A percentile compares a stretch with the other conserved stretches of the same genome.
Evolutionary conservation across 345 rosid genomes (phyloP).

Genomic region (Sapria himalayana): DNA sequence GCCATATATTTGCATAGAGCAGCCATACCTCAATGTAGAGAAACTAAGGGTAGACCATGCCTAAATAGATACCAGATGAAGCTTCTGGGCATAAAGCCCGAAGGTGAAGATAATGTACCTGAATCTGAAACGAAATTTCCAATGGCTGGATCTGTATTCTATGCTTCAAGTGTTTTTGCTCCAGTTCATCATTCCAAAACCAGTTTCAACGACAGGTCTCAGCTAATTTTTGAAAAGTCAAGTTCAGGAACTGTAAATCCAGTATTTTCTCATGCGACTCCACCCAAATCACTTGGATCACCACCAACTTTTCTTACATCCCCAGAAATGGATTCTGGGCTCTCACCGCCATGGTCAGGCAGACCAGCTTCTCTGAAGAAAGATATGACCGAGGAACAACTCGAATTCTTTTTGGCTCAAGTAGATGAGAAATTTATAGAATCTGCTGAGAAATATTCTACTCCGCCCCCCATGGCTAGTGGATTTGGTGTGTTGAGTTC

Average conservation of each 20-base stretch:
- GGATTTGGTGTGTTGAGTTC: conserved; percentile 58
- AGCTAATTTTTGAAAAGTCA: conserved; percentile 26
- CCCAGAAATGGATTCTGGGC: conserved; percentile 34
- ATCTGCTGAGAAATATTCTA: conserved; percentile 50
- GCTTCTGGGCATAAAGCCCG: conserved; percentile 59
- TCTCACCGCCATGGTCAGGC: conserved; percentile 65
- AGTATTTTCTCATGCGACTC: conserved; percentile 25
- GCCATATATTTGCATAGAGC: conserved; percentile 28
- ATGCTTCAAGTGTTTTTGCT: conserved; percentile 46
- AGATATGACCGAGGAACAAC: conserved; percentile 74
- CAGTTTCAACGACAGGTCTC: conserved; percentile 33
- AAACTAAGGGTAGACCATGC: conserved; percentile 24
- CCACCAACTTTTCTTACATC: conserved; percentile 43
- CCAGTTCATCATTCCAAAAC: conserved; percentile 54
- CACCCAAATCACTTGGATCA: conserved; percentile 40
- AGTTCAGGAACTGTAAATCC: conserved; percentile 25
- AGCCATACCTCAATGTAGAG: conserved; percentile 19
- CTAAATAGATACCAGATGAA: conserved; percentile 51
- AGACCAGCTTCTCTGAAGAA: conserved; percentile 28
- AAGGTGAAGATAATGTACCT: conserved; percentile 19
- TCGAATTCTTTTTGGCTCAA: conserved; percentile 65
- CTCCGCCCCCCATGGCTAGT: conserved; percentile 60
- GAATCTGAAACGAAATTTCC: conserved; percentile 51
- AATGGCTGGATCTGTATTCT: conserved; percentile 22
- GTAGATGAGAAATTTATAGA: conserved; percentile 55